Evolutionary conservation across 2,329 filamentous ascomycete genomes (phyloP), one percentile per base, ranked within the genome.

Genomic region (Colletotrichum sublineola): DNA sequence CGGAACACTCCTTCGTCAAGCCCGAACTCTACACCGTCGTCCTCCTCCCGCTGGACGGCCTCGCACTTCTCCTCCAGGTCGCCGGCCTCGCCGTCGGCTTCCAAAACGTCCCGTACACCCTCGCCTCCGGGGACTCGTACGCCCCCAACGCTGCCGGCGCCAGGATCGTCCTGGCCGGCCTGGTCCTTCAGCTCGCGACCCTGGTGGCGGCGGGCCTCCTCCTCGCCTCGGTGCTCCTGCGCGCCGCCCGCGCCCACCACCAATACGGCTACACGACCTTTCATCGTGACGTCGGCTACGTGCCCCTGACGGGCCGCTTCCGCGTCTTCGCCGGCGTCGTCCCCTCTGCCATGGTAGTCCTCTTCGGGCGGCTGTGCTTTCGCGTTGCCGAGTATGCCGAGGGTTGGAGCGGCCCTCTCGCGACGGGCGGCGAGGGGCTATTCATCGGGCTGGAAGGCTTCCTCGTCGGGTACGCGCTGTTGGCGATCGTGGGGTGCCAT

Each of bases 401-500:
- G 31, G 78, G 78, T 0, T 64, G 80, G n/a, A 72, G 75, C 1
- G 77, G 79, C 9, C 64, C 68, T 29, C 73, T 75, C 14, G 79
- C 75, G 24, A 75, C 73, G 42, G 76, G 75, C 55, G 77, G 79
- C 46, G 73, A 75, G 24, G 71, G 71, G 2, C 62, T 79, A 6
- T 81, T 80, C 55, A 69, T 78, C 12, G 76, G 75, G 0, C 74
- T 80, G 7, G 79, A 81, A n/a, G 77, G 77, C 29, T 73, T 79
- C 31, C 74, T 79, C 46, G 75, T 80, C 11, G 77, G 76, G 7
- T 77, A 78, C 58, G 78, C 78, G 4, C 71, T 80, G 14, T 68
- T 78, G 20, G 76, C 76, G 12, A 68, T 81, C 15, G 75, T 77
- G 15, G 74, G 74, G 5, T 77, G 78, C 40, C 80, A 81, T 64